phyloP scores from a whole-genome alignment of 306 rosid species.

The Medicago ruthenica region DNA sequence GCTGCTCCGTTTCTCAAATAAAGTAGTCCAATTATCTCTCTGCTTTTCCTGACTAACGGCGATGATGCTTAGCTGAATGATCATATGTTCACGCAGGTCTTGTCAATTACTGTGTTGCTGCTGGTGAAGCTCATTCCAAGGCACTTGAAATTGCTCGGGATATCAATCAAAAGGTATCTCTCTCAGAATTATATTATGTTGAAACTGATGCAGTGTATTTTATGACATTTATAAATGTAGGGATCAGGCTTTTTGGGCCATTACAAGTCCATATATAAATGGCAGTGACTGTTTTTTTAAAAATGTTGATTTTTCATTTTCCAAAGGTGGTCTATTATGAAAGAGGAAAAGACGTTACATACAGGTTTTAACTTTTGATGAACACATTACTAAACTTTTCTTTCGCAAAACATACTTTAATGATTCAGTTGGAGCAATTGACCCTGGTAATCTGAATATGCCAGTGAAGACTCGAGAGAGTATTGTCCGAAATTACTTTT shows the following conservation, averaged over 20 bases:
- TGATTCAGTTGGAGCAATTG: slow-evolving; percentile 1
- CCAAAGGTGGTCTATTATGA: slow-evolving; percentile 15
- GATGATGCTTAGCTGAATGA: slow-evolving; percentile 35
- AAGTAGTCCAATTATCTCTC: not conserved
- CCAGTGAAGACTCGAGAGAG: not conserved
- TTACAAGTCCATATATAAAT: slow-evolving; percentile 1
- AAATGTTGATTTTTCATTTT: slow-evolving; percentile 24
- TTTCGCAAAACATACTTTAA: slow-evolving; percentile 4
- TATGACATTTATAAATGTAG: slow-evolving; percentile 20
- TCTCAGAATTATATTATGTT: slow-evolving; percentile 17
- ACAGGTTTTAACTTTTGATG: slow-evolving; percentile 11
- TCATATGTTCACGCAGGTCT: slow-evolving; percentile 61
- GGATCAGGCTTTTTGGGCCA: not conserved
- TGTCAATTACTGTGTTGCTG: slow-evolving; percentile 81
- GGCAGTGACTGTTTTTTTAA: not conserved
- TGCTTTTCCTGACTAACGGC: not conserved
- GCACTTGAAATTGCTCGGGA: slow-evolving; percentile 81
- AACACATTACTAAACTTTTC: not conserved
- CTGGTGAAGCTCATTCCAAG: slow-evolving; percentile 78
- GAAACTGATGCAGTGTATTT: slow-evolving; percentile 22
- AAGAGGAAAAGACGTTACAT: not conserved
- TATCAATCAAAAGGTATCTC: slow-evolving; percentile 76
- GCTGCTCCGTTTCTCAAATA: slow-evolving; percentile 24
- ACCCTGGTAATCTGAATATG: slow-evolving; percentile 10
- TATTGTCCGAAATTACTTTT: slow-evolving; percentile 10